Base-by-base conservation (phyloP, 2,329 filamentous ascomycete genomes). In the Epichloe bromicola region DNA sequence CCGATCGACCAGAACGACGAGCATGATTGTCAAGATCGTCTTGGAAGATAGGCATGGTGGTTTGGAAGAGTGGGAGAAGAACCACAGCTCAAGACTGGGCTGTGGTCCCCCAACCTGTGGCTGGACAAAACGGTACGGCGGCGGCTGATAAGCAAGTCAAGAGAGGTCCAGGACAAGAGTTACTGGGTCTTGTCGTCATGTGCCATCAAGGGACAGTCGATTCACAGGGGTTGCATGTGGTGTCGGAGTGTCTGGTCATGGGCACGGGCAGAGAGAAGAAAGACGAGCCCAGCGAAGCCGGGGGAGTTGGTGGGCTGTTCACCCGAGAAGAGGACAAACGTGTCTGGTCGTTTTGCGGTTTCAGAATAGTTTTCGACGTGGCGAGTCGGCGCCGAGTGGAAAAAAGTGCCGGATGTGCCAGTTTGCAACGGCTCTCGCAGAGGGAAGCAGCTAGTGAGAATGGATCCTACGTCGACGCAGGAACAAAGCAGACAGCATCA, bases 31-130 rank as follows among this genome's bases (percentile, higher is more conserved):
- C 69, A 59, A 74, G 60, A 58, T 77, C 71, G 61, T 74, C 70
- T 57, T 76, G 74, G 59, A 78, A 80, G 62, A 79, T 79, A 56
- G 78, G 78, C 79, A 82, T 82, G 55, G 55, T 51, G 54, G 39
- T 49, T 45, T 47, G 51, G 60, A 55, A 57, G 23, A 40, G 46
- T 56, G 30, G 30, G 14, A 49, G 51, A 56, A 59, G 62, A 62
- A 63, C 63, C 65, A 63, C 67, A 67, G 62, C 65, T 55, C 54
- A 54, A 40, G 39, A 36, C 20, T 37, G 37, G 41, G 59, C 60
- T 60, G 59, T 56, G 58, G 55, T 40, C 58, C 52, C 51, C 46
- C 53, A 48, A 30, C 42, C 40, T 36, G 37, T 34, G 30, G 20
- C 44, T 50, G 51, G 48, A 56, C 55, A 57, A 54, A 50, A 51